Percentiles rank a stretch among this genome's conserved stretches.
Conservation (phyloP, 2,329 filamentous ascomycete genomes). For the Diplodia intermedia region DNA sequence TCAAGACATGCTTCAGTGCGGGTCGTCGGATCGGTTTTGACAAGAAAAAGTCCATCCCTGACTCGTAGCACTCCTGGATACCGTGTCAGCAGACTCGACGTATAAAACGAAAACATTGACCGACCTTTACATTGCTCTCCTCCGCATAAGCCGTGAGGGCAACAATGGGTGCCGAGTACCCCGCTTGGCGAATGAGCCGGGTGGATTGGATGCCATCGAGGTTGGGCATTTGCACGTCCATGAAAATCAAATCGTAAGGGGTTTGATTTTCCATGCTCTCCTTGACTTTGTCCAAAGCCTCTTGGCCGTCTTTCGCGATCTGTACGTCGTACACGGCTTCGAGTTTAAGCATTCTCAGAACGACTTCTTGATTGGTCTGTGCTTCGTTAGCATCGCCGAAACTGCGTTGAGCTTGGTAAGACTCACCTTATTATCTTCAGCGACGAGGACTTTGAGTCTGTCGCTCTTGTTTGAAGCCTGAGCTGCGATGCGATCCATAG, state of each 20-base stretch:
- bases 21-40: slow-evolving; percentile 78
- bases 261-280: slow-evolving; percentile 75
- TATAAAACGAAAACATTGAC: slow-evolving; percentile 42
- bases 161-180: slow-evolving; percentile 87
- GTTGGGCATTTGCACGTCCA: slow-evolving; percentile 97
- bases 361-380: slow-evolving; percentile 51
- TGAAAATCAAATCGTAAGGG: slow-evolving; percentile 87
- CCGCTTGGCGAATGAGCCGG: slow-evolving; percentile 81
- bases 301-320: slow-evolving; percentile 76
- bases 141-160: slow-evolving; percentile 90
- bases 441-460: slow-evolving; percentile 82
- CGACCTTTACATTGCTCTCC: slow-evolving; percentile 85
- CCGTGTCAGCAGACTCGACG: slow-evolving; percentile 27
- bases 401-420: slow-evolving; percentile 42
- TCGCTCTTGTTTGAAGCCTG: slow-evolving; percentile 63
- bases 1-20: slow-evolving; percentile 83
- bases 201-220: slow-evolving; percentile 89
- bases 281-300: slow-evolving; percentile 86
- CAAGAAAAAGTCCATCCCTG: slow-evolving; percentile 91
- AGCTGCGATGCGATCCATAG: slow-evolving; percentile 70
- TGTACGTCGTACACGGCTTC: slow-evolving; percentile 87
- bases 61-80: slow-evolving; percentile 68
- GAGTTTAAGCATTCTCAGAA: slow-evolving; percentile 72
- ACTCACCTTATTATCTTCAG: slow-evolving; percentile 70
- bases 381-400: not conserved